Base-by-base conservation (phyloP, 192 early-diverging fungal species). In the Coemansia umbellata region DNA sequence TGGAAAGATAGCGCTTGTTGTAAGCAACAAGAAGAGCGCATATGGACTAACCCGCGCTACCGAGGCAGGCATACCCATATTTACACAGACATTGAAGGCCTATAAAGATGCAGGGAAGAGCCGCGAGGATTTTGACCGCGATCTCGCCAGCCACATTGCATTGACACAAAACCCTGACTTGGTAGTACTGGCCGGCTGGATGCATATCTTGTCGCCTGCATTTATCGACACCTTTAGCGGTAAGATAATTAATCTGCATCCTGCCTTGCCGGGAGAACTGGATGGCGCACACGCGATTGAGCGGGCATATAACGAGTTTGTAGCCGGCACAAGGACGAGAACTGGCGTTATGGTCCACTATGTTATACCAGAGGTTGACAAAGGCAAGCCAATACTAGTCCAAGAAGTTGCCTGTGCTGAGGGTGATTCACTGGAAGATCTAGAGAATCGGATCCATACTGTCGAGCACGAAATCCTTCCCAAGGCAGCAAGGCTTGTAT, bases 241-340 rank as follows among this genome's bases (percentile, higher is more conserved):
- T 15, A 80, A 79, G 35, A 78, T 99, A 48, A 91, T 99, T 66
- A 99, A 99, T 76, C 75, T 99, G 51, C 97, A 99, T 50, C 97
- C 96, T 18, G 94, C 97, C 2, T 74, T 99, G 22, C 97, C 97
- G 7, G 93, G 93, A 33, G 82, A 90, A 66, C 92, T 99, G 66
- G 93, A 98, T 56, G 97, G 97, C n/a, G 92, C 94, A 1, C 81
- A 92, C 53, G 93, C 97, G 11, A 98, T 99, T 47, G 91, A 93
- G 40, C 78, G 95, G 10, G 97, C 97, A 4, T 96, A 82, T 63
- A 83, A 87, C n/a, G 94, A 91, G 18, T 95, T 82, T 57, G 58
- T 85, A 66, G 79, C 81, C 28, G 93, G 92, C 9, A 68, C 83
- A 51, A 86, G 89, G 21, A 72, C 63, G 8, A 64, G 81, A 9